Evolutionary conservation across 2,329 filamentous ascomycete genomes (phyloP).

Genomic region (Cladosporium sp.): DNA sequence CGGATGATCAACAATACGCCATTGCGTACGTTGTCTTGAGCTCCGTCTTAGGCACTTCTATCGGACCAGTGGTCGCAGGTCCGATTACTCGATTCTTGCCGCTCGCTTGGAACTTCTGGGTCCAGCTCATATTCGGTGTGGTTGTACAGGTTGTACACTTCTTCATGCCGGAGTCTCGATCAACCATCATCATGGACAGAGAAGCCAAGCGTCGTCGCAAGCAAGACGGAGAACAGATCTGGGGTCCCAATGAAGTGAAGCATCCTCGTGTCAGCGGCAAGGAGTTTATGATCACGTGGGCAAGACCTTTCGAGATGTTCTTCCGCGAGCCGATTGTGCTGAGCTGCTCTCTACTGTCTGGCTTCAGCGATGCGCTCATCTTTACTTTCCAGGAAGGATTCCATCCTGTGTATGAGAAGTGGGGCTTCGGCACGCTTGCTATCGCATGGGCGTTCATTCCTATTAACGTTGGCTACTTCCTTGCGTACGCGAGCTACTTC

Average conservation of each 20-base stretch:
- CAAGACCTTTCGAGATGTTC: slow-evolving; percentile 69
- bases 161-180: slow-evolving; percentile 71
- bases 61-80: slow-evolving; percentile 31
- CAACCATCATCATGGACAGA: slow-evolving; percentile 70
- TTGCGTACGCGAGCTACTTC: slow-evolving; percentile 55
- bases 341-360: slow-evolving; percentile 64
- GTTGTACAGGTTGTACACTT: slow-evolving; percentile 79
- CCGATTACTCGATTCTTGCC: slow-evolving; percentile 40
- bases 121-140: slow-evolving; percentile 74
- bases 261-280: slow-evolving; percentile 42
- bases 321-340: slow-evolving; percentile 70
- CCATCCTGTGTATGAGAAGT: slow-evolving; percentile 58
- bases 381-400: slow-evolving; percentile 76
- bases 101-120: slow-evolving; percentile 83
- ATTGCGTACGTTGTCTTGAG: slow-evolving; percentile 72
- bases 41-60: slow-evolving; percentile 46
- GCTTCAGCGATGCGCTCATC: slow-evolving; percentile 70
- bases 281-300: slow-evolving; percentile 49
- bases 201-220: slow-evolving; percentile 71
- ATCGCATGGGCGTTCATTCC: slow-evolving; percentile 57
- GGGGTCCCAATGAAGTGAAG: slow-evolving; percentile 72
- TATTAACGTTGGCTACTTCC: slow-evolving; percentile 54
- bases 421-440: slow-evolving; percentile 55
- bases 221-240: slow-evolving; percentile 64
- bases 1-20: slow-evolving; percentile 65